Base-by-base conservation (phyloP, 139 green algal genomes). In the Picocystis salinarum region DNA sequence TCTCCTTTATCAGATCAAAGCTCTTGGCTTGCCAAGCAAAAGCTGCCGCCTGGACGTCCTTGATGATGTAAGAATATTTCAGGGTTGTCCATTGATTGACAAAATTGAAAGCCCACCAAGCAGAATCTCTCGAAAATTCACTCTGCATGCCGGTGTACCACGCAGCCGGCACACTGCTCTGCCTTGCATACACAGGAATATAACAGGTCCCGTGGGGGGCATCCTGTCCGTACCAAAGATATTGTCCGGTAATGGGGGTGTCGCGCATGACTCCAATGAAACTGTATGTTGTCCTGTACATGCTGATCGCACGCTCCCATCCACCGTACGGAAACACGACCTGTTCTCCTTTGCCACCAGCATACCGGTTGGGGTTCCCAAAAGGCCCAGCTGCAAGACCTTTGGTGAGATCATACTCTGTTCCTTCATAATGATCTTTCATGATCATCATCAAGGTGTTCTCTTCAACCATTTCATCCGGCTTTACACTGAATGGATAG, bases 61-160 rank as follows among this genome's bases (percentile, higher is more conserved):
- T n/a, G 12, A 46, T 6, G 28, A 50, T 50, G 22, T 50, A 34
- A 17, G 4, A 11, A 19, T 44, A 50, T 12, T 28, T 28, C 6
- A 50, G 42, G 22, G 39, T 27, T 15, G 26, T 33, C 42, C 42
- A 50, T 28, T 50, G 39, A 30, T 31, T 39, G 17, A 50, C 42
- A n/a, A 50, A 50, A 30, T 50, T 45, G 25, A 50, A 50, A n/a
- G 42, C 42, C 42, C 42, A 50, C 42, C 42, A 50, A 5, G 42
- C 5, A 5, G 20, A 11, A 6, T 45, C 42, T 30, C 18, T n/a
- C 28, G 28, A 41, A 29, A 57, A 42, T 9, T 36, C 18, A 10
- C 20, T 19, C 6, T 28, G 19, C 25, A 44, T 42, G 24, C 37
- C 37, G 13, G 29, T 13, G 6, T 15, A 33, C 19, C 25, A 40